A percentile compares a stretch with the other conserved stretches of the same genome.
phyloP scores from a whole-genome alignment of 1,284 basidiomycete genomes.

The Coniferiporia sulphurascens region DNA sequence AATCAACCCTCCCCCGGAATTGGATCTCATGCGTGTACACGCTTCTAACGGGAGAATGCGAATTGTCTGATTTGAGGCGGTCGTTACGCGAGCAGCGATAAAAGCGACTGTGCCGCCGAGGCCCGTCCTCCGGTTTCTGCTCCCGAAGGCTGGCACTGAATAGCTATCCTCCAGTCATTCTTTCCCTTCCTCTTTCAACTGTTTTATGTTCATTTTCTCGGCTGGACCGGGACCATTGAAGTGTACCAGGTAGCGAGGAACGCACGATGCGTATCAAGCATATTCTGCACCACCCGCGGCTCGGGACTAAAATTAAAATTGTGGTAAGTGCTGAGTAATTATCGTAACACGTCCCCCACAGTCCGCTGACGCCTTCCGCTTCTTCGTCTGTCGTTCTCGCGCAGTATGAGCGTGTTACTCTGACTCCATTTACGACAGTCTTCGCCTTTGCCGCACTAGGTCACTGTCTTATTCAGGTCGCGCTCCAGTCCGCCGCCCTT shows the following conservation, averaged over 20 bases:
- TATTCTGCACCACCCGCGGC: constrained; percentile 10
- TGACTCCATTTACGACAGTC: constrained; percentile 16
- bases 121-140: too few relatives aligned
- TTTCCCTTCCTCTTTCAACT: not conserved
- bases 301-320: constrained; percentile 15
- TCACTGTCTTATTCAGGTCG: constrained; percentile 17
- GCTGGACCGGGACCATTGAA: not conserved
- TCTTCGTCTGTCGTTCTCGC: too few relatives aligned
- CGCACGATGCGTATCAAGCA: constrained; percentile 18
- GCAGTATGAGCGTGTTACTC: constrained; percentile 21
- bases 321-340: constrained; percentile 7
- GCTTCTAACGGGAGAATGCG: too few relatives aligned
- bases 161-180: not conserved
- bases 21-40: too few relatives aligned
- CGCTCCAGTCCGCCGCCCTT: constrained; percentile 10
- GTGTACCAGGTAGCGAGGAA: not conserved
- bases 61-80: too few relatives aligned
- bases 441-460: constrained; percentile 17
- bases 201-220: not conserved
- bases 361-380: not conserved
- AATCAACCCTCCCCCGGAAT: too few relatives aligned
- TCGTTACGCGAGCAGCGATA: too few relatives aligned
- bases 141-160: too few relatives aligned
- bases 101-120: too few relatives aligned
- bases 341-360: not conserved